Base-by-base conservation (phyloP, 768 basidiomycete species). In the Pulveroboletus sp. region DNA sequence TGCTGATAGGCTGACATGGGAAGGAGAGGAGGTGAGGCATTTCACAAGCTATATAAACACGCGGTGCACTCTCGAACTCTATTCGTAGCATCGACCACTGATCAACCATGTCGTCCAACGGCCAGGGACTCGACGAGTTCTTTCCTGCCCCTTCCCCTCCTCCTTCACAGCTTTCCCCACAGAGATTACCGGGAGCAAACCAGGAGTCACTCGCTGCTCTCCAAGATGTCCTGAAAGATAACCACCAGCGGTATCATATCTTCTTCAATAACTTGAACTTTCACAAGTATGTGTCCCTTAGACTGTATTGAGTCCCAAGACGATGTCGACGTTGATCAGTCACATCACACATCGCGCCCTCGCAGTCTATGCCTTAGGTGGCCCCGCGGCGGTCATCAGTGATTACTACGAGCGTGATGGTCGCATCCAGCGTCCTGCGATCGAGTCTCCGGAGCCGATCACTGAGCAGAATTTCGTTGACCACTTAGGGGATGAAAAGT, bases 261-360 rank as follows among this genome's bases (percentile, higher is more conserved):
- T 83, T 75, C 61, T 72, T 75, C 58, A 75, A 80, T 44, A 57
- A 75, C 17, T 49, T 38, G 25, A 53, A 67, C 0, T 76, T 77
- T 48, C 81, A 82, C 68, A 81, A 82, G 81, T 80, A 51, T 12
- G 73, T 62, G 14, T 10, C 1, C 13, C 8, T 17, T 19, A 4
- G 7, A 27, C 19, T 11, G 16, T 13, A 19, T 25, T 1, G 25
- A 9, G 5, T 1, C 8, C 2, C 16, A 21, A 4, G 10, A 13
- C 32, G n/a, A 40, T 1, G 2, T 9, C 23, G 24, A 43, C 24
- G n/a, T 11, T 21, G 12, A 11, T 31, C 12, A 68, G 67, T 20
- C 67, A 69, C 23, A 47, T 60, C 25, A 48, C 67, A 4, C 67
- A 69, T 41, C 68, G 59, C 12, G 59, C 55, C 3, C 54, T 69